Evolutionary conservation across 805 yeast species (phyloP).

Genomic region (Barnettozyma siamensis): DNA sequence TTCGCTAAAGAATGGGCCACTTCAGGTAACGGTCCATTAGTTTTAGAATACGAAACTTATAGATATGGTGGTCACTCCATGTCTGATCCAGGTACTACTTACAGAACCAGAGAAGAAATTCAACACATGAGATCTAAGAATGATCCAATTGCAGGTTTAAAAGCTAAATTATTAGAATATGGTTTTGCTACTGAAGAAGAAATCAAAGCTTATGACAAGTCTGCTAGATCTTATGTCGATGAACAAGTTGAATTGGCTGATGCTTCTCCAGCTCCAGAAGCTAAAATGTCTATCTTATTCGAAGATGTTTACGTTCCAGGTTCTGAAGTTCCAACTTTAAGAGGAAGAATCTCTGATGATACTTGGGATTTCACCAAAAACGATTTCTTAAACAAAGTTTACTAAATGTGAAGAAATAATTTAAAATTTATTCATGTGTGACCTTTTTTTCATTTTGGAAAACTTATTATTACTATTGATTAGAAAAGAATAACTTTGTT

Average conservation of each 20-base stretch:
- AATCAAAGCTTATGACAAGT: conserved; percentile 90
- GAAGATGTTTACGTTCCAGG: conserved; percentile 97
- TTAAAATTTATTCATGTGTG: too few species aligned
- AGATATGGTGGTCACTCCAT: conserved; percentile 99
- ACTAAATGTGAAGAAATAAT: conserved; percentile 11
- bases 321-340: conserved; percentile 81
- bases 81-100: conserved; percentile 99
- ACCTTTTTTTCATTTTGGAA: too few species aligned
- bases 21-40: conserved; percentile 92
- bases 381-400: conserved; percentile 34
- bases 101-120: conserved; percentile 99
- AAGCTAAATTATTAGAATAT: conserved; percentile 76
- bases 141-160: conserved; percentile 96
- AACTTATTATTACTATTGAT: background rate
- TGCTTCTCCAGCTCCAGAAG: conserved; percentile 91
- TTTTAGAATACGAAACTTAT: conserved; percentile 95
- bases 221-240: conserved; percentile 92
- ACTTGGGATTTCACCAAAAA: conserved; percentile 71
- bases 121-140: conserved; percentile 98
- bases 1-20: conserved; percentile 96
- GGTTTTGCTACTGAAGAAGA: conserved; percentile 91
- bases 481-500: conserved; percentile 1
- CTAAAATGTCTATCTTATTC: conserved; percentile 87
- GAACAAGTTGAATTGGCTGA: conserved; percentile 93
- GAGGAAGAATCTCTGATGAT: conserved; percentile 97